Evolutionary conservation across 495 filamentous ascomycete species (phyloP).

Genomic region (Xylaria nigripes): DNA sequence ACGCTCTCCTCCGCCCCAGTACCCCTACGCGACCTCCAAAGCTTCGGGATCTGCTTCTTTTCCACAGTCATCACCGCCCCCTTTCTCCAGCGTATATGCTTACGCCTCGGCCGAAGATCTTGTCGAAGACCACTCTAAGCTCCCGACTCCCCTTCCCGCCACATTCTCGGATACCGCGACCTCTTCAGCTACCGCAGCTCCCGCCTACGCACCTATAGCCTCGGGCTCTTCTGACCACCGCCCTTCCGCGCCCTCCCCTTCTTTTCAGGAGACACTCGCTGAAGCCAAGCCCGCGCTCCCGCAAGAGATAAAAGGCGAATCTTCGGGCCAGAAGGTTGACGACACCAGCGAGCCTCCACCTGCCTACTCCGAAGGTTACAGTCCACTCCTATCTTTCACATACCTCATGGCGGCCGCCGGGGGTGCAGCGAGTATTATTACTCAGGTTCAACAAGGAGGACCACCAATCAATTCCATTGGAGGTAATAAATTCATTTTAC

Average conservation of each 20-base stretch:
- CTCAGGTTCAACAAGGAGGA: slow-evolving; percentile 90
- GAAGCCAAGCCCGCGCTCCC: slow-evolving; percentile 81
- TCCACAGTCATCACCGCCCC: slow-evolving; percentile 27
- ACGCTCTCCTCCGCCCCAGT: slow-evolving; percentile 54
- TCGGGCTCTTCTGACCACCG: slow-evolving; percentile 35
- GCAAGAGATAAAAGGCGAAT: slow-evolving; percentile 67
- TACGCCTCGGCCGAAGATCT: slow-evolving; percentile 27
- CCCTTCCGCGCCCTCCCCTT: slow-evolving; percentile 27
- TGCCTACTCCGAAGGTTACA: slow-evolving; percentile 89
- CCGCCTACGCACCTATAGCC: slow-evolving; percentile 50
- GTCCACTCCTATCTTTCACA: slow-evolving; percentile 84
- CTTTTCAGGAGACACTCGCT: slow-evolving; percentile 49
- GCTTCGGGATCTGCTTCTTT: slow-evolving; percentile 50
- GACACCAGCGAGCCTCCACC: slow-evolving; percentile 90
- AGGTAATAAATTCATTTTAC: slow-evolving; percentile 45
- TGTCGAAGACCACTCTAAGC: slow-evolving; percentile 31
- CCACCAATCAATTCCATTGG: slow-evolving; percentile 81
- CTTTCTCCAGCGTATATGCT: slow-evolving; percentile 42
- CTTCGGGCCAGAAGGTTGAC: slow-evolving; percentile 47
- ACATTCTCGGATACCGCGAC: slow-evolving; percentile 47
- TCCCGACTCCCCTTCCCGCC: slow-evolving; percentile 35
- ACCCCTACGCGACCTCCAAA: slow-evolving; percentile 46
- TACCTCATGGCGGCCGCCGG: slow-evolving; percentile 98
- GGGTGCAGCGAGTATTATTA: slow-evolving; percentile 96
- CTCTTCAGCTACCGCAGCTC: slow-evolving; percentile 48